Base-by-base conservation (phyloP, 1,139 yeast genomes). In the Geotrichum carabidarum region DNA sequence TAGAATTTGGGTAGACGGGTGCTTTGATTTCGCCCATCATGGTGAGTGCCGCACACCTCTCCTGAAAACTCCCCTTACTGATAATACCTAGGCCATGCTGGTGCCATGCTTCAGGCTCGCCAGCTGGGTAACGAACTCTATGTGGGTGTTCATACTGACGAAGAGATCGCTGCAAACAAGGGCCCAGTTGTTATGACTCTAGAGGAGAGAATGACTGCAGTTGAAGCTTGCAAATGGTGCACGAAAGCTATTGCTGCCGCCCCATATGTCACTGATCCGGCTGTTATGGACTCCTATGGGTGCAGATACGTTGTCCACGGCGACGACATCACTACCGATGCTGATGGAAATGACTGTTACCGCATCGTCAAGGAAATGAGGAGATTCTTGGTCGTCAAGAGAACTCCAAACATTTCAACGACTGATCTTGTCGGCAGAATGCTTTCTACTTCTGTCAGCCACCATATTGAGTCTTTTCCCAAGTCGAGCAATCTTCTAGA, bases 11-110 rank as follows among this genome's bases (percentile, higher is more conserved):
- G 82, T 93, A 43, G 99, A 93, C 68, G 99, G 99, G 0, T 93
- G 99, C 67, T 93, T 93, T 72, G 99, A 93, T 69, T 93, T 93
- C 73, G 89, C 95, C 41, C 99, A 93, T 68, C 98, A 93, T 65
- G 99, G 93, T 78, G 74, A 54, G 83, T 74, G 14, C 36, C 12
- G 35, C 22, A 36, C 44, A 18, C 38, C 40, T 31, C 31, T 32
- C 49, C n/a, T 51, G 7, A 31, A 43, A 14, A 4, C 22, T 14
- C 38, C 38, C 40, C 31, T 31, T 4, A 8, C 32, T 15, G 31
- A 48, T 34, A 9, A 8, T 44, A 22, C 31, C 6, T 41, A 77
- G 84, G 93, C 40, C 99, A 93, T 65, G 95, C 97, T 1, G 97
- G 97, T 18, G 99, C 98, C 30, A 83, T 93, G 80, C 74, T 88